These are phyloP conservation scores for Syncephalis fuscata DNA, from an alignment of 371 early-diverging fungal species.

Conservation along the genomic window DNA sequence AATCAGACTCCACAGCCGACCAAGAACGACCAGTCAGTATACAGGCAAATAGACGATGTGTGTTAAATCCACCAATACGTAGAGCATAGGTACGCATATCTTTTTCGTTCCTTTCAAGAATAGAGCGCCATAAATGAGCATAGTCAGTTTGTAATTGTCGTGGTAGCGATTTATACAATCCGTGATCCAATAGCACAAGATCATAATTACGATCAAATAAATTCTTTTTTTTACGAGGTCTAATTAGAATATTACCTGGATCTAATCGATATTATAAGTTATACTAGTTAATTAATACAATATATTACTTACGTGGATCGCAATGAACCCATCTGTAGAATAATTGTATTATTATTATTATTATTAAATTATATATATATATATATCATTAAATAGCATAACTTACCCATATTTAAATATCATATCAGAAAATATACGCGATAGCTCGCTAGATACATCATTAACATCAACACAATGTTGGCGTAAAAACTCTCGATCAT, in stretches of 20 bases:
- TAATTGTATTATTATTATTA: slow-evolving; percentile 1
- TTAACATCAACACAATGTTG: slow-evolving; percentile 47
- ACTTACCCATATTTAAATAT: slow-evolving; percentile 66
- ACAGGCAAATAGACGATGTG: slow-evolving; percentile 66
- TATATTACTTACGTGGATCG: slow-evolving; percentile 37
- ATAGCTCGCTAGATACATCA: slow-evolving; percentile 54
- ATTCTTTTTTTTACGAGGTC: slow-evolving; percentile 26
- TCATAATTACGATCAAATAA: slow-evolving; percentile 58
- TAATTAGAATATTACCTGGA: slow-evolving; percentile 59
- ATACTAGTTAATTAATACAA: not conserved
- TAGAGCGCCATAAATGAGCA: slow-evolving; percentile 70
- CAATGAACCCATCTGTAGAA: slow-evolving; percentile 45
- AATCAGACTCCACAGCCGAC: slow-evolving; percentile 30
- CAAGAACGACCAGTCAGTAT: slow-evolving; percentile 79
- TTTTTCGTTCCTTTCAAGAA: slow-evolving; percentile 59
- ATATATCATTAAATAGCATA: not conserved
- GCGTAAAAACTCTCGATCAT: slow-evolving; percentile 50
- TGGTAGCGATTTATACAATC: slow-evolving; percentile 69
- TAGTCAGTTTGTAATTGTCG: slow-evolving; percentile 65
- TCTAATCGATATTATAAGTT: slow-evolving; percentile 19
- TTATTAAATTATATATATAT: not conserved
- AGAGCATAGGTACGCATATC: slow-evolving; percentile 36
- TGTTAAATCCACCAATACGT: slow-evolving; percentile 47
- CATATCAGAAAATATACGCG: slow-evolving; percentile 72
- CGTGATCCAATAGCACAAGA: slow-evolving; percentile 82